Percentiles rank a stretch among this genome's conserved stretches.
phyloP scores from a whole-genome alignment of 805 yeast genomes.

The Middelhovenomyces tepae region DNA sequence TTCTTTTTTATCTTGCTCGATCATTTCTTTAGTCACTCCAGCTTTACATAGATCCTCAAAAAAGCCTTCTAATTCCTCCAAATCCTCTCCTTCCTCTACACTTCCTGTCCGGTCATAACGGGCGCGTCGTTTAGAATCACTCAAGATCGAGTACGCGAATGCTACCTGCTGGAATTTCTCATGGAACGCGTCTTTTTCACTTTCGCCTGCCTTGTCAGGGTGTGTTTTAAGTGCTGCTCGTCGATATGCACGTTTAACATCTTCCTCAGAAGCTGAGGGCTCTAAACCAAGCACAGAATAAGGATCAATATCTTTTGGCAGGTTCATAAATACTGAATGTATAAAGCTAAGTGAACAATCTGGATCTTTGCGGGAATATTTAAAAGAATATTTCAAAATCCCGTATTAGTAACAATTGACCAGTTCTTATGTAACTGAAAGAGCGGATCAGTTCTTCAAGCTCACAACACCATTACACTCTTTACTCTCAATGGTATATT shows the following conservation, averaged over 20 bases:
- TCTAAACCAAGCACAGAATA: conserved; percentile 44
- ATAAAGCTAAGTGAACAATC: no score
- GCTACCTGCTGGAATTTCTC: conserved; percentile 58
- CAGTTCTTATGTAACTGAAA: no score
- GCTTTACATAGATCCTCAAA: conserved; percentile 28
- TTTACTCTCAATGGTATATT: conserved; percentile 47
- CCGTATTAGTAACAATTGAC: no score
- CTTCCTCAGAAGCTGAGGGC: conserved; percentile 37
- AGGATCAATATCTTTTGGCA: conserved; percentile 40
- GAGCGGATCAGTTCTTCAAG: no score
- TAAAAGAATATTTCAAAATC: no score
- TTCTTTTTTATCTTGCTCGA: conserved; percentile 55
- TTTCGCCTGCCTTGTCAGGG: conserved; percentile 53
- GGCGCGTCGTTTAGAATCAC: conserved; percentile 47
- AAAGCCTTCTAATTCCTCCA: conserved; percentile 28
- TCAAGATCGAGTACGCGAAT: conserved; percentile 61
- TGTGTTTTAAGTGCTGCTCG: conserved; percentile 54
- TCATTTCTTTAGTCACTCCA: conserved; percentile 33
- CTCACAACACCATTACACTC: no score
- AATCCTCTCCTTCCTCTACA: conserved; percentile 35
- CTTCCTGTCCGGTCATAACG: conserved; percentile 67
- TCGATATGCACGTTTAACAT: conserved; percentile 60
- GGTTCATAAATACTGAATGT: no score
- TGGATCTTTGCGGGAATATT: no score
- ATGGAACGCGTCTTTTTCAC: conserved; percentile 29